A percentile compares a stretch with the other conserved stretches of the same genome.
Evolutionary conservation across 23 red algal species (phyloP).

Genomic region (Chondrus crispus): DNA sequence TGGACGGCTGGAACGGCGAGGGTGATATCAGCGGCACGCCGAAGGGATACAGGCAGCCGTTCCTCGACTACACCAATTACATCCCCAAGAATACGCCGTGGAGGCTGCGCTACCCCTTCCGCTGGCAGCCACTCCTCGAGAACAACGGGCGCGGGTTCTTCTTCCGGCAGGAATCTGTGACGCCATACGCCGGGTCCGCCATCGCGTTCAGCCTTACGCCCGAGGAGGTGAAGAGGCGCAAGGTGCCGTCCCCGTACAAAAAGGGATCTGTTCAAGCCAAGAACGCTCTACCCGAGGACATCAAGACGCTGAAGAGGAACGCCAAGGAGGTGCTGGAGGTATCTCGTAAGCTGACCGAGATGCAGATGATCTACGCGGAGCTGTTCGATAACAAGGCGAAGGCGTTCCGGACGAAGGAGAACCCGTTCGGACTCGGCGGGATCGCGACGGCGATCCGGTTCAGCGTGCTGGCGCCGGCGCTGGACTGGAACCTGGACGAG

Average conservation of each 20-base stretch:
- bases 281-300: no score
- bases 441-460: slow-evolving; percentile 45
- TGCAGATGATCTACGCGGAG: not conserved
- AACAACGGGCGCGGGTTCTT: slow-evolving; percentile 28
- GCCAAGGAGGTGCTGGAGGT: not conserved
- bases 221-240: not conserved
- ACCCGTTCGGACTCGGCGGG: not conserved
- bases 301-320: not conserved
- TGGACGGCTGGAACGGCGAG: slow-evolving; percentile 34
- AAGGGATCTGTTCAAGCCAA: not conserved
- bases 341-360: not conserved
- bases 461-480: not conserved
- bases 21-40: slow-evolving; percentile 29
- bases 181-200: not conserved
- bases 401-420: slow-evolving; percentile 24
- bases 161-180: slow-evolving; percentile 19
- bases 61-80: slow-evolving; percentile 15
- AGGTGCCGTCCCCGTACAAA: not conserved
- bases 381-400: slow-evolving; percentile 15
- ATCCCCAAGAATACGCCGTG: not conserved
- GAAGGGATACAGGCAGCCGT: not conserved
- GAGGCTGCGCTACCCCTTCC: slow-evolving; percentile 8
- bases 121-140: slow-evolving; percentile 42
- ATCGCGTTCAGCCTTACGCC: not conserved
- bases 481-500: not conserved